Conservation (phyloP, 768 basidiomycete genomes). For the Auricularia cornea region DNA sequence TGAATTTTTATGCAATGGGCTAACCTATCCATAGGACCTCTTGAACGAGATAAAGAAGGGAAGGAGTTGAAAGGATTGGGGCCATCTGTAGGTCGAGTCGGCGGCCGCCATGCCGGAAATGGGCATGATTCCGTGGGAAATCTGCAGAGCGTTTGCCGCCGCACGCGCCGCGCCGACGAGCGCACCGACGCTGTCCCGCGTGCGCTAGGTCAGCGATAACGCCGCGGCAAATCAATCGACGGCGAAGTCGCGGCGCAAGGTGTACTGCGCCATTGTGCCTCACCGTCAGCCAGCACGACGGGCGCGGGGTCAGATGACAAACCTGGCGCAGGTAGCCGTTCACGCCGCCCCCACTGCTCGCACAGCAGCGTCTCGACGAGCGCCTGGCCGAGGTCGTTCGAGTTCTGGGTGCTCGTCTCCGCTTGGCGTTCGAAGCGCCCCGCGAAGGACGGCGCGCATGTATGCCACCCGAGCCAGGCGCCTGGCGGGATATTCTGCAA, state of each 20-base stretch:
- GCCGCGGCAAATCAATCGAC: slow-evolving; percentile 55
- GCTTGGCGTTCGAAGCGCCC: slow-evolving; percentile 63
- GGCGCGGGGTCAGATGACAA: slow-evolving; percentile 36
- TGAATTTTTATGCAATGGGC: too few species aligned
- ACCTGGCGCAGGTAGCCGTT: slow-evolving; percentile 75
- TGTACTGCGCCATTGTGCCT: slow-evolving; percentile 46
- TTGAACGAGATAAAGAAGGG: too few species aligned
- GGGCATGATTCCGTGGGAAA: too few species aligned
- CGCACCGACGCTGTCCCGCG: slow-evolving; percentile 14
- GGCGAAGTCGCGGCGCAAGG: slow-evolving; percentile 48
- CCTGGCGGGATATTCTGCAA: slow-evolving; percentile 69
- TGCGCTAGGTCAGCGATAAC: slow-evolving; percentile 34
- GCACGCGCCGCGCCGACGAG: not conserved
- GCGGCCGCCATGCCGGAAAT: too few species aligned
- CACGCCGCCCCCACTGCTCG: slow-evolving; percentile 48
- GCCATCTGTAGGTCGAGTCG: too few species aligned
- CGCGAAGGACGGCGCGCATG: slow-evolving; percentile 64
- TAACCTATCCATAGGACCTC: too few species aligned
- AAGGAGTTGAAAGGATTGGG: too few species aligned
- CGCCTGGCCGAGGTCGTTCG: slow-evolving; percentile 63
- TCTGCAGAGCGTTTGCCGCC: slow-evolving; percentile 30
- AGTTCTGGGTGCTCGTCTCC: slow-evolving; percentile 61
- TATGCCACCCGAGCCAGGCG: slow-evolving; percentile 71
- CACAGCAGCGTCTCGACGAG: slow-evolving; percentile 52
- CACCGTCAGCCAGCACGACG: not conserved